Conservation (phyloP, 139 green algal species). For the Chlamydomonas sp. region DNA sequence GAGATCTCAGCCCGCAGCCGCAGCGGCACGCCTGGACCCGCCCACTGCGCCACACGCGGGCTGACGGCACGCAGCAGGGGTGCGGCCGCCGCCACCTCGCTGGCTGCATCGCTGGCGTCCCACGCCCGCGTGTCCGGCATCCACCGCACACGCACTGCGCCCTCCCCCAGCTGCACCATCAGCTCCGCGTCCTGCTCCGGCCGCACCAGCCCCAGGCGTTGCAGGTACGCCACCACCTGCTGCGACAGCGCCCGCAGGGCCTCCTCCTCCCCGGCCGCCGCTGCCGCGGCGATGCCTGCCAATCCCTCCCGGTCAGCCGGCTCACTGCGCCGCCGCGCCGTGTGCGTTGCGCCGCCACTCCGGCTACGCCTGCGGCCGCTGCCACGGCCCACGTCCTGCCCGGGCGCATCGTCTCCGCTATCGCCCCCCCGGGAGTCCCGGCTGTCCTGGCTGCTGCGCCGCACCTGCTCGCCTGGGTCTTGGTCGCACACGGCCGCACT, state of each 20-base stretch:
- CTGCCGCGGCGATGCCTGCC: neutral
- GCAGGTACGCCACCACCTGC: conserved; percentile 1
- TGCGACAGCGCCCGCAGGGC: neutral
- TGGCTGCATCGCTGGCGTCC: neutral
- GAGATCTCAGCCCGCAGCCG: neutral
- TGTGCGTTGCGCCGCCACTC: too few species aligned
- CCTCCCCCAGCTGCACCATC: neutral
- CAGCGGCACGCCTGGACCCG: neutral
- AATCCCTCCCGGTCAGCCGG: too few species aligned
- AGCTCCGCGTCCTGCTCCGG: neutral
- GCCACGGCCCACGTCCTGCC: too few species aligned
- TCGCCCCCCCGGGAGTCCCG: too few species aligned
- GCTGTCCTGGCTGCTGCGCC: too few species aligned
- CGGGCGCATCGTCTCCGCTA: too few species aligned
- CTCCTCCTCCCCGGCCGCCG: neutral
- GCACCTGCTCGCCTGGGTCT: neutral
- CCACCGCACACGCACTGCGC: neutral
- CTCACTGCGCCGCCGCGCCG: too few species aligned
- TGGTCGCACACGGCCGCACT: neutral
- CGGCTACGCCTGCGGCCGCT: neutral
- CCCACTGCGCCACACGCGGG: conserved; percentile 1
- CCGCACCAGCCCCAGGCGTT: neutral
- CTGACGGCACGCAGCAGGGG: neutral
- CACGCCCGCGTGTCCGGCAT: neutral
- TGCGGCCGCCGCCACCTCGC: too few species aligned